These are phyloP conservation scores for Moricandia moricandioides DNA, from an alignment of 345 rosid genomes.

Conservation along the genomic window DNA sequence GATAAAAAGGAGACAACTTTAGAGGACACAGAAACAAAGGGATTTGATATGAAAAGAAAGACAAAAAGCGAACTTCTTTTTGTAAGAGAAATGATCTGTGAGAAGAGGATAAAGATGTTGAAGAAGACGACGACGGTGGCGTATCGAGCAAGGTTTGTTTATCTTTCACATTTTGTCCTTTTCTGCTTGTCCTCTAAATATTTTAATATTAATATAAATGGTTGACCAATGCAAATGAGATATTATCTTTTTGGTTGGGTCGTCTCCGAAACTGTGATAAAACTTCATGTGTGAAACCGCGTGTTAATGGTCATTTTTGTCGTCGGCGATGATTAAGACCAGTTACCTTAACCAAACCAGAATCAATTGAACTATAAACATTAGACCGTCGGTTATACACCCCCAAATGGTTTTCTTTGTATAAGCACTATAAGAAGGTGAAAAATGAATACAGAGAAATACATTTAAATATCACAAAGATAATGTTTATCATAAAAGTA, in stretches of 20 bases:
- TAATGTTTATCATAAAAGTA: too few species aligned
- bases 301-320: conserved; percentile 20
- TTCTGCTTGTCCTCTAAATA: conserved; percentile 17
- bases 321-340: conserved; percentile 6
- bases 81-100: conserved; percentile 27
- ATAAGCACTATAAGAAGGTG: not conserved
- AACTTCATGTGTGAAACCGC: conserved; percentile 42
- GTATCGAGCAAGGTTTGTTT: conserved; percentile 33
- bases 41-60: not conserved
- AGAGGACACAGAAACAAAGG: not conserved
- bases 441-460: not conserved
- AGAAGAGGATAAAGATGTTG: conserved; percentile 25
- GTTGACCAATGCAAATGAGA: conserved; percentile 22
- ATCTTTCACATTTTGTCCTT: conserved; percentile 15
- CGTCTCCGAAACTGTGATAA: conserved; percentile 25
- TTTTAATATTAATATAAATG: conserved; percentile 8
- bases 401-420: not conserved
- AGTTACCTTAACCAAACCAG: conserved; percentile 16
- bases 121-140: conserved; percentile 36
- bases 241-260: conserved; percentile 13
- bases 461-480: too few species aligned
- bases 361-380: conserved; percentile 1
- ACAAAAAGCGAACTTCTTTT: not conserved
- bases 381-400: conserved; percentile 19
- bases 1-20: conserved; percentile 26